Percentiles rank a stretch among this genome's conserved stretches.
Conservation (phyloP, 768 basidiomycete genomes). For the Lentinula sp. region DNA sequence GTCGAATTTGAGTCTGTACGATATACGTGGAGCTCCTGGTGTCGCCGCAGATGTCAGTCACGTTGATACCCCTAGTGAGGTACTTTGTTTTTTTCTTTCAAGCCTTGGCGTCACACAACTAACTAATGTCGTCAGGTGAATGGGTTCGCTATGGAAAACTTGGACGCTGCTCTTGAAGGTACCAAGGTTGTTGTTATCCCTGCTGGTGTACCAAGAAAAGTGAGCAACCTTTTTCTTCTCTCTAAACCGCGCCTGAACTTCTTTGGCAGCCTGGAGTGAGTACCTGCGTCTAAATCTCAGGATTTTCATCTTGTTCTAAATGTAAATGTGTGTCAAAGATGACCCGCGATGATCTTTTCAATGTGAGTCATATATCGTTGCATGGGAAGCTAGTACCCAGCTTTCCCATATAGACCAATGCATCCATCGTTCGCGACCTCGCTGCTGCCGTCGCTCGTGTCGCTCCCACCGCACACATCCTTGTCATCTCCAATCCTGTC, state of each 20-base stretch:
- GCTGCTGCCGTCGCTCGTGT: constrained; percentile 83
- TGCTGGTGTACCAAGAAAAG: constrained; percentile 98
- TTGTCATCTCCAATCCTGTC: constrained; percentile 99
- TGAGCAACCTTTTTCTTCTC: constrained; percentile 24
- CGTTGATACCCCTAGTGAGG: constrained; percentile 81
- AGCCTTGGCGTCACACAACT: constrained; percentile 6
- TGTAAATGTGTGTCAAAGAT: constrained; percentile 49
- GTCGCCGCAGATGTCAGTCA: constrained; percentile 97
- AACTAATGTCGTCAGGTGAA: constrained; percentile 44
- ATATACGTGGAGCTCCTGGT: constrained; percentile 93
- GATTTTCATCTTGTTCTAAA: constrained; percentile 3
- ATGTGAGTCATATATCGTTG: constrained; percentile 42
- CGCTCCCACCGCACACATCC: constrained; percentile 85
- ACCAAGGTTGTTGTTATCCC: constrained; percentile 94
- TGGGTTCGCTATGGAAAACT: constrained; percentile 79
- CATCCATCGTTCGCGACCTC: constrained; percentile 95
- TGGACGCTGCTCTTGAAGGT: constrained; percentile 86
- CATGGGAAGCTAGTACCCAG: neutral
- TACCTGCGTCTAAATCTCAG: constrained; percentile 11
- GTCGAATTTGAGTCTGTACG: constrained; percentile 80
- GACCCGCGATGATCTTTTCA: constrained; percentile 97
- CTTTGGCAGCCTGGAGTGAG: constrained; percentile 75
- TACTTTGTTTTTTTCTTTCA: constrained; percentile 16
- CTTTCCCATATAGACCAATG: constrained; percentile 67
- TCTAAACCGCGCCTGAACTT: constrained; percentile 7